Percentiles rank a stretch among this genome's conserved stretches.
Conservation (phyloP, 1,139 yeast species). For the Suhomyces bolitotheri region DNA sequence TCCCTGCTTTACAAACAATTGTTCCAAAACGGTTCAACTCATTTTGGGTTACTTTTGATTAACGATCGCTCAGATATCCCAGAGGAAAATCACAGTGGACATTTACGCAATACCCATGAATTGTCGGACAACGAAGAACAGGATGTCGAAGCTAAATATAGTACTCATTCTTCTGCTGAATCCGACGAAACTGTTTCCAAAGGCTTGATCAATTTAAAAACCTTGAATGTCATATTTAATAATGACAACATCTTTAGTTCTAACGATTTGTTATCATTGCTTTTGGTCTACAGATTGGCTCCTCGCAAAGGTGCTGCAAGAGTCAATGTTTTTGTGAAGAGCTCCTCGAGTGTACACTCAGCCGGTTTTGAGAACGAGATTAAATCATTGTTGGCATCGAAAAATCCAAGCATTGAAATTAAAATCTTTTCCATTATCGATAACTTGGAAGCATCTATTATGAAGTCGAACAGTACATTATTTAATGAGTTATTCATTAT, state of each 20-base stretch:
- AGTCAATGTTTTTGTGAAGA: conserved; percentile 26
- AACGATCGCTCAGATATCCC: conserved; percentile 14
- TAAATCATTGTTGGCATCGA: conserved; percentile 17
- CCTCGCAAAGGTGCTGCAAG: conserved; percentile 10
- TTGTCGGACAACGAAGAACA: conserved; percentile 9
- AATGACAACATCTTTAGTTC: conserved; percentile 37
- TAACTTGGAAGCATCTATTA: conserved; percentile 14
- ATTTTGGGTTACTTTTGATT: conserved; percentile 35
- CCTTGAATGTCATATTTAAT: conserved; percentile 29
- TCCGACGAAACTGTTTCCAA: conserved; percentile 14
- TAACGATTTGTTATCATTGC: conserved; percentile 35
- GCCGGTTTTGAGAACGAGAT: conserved; percentile 27
- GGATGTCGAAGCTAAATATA: conserved; percentile 9
- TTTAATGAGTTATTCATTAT: conserved; percentile 26
- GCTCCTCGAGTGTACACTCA: conserved; percentile 14
- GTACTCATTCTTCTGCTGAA: conserved; percentile 9
- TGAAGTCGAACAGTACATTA: conserved; percentile 15
- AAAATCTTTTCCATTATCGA: conserved; percentile 22
- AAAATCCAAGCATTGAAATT: conserved; percentile 16
- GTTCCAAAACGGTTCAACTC: conserved; percentile 27
- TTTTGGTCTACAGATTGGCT: conserved; percentile 25
- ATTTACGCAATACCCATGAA: conserved; percentile 7
- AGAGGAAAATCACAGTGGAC: conserved; percentile 7
- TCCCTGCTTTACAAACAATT: conserved; percentile 28
- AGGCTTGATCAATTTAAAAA: conserved; percentile 20